Evolutionary conservation across 352 stramenopile genomes (phyloP), one percentile per base, ranked within the genome.

Genomic region (Globisporangium abappressorium): DNA sequence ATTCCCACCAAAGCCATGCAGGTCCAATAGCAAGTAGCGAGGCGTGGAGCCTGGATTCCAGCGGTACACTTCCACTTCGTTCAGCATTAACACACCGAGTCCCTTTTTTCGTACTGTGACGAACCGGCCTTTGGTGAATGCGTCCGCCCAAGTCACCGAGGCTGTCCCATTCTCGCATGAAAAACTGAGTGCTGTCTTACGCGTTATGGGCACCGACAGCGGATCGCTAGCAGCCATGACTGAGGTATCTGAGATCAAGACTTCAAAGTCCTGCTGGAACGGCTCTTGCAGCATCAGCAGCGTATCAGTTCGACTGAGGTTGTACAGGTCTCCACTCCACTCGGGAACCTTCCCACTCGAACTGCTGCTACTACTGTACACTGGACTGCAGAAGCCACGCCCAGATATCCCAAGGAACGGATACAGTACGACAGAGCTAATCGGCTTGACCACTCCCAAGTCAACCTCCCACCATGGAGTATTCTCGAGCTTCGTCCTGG

Each of bases 381-480:
- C 22, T 22, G 51, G 20, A 9, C 61, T 57, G 49, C 79, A 92
- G 20, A 81, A 80, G 2, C 70, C 68, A 0, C 73, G 72, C 8
- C 74, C 82, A 55, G 70, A 55, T 33, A 67, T 76, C 1, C 83
- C 83, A 12, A 83, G 61, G 57, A 77, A 90, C 7, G 82, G 84
- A 57, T 78, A 89, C 20, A 92, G 14, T 9, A 81, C 65, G 14
- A 94, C 63, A 7, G 68, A 71, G 18, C 73, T 67, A 55, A 94
- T 80, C 4, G 85, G 72, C 9, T 82, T 70, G 4, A 76, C 34
- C 0, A 24, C 64, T 0, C 84, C 84, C 5, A 94, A 55, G 65
- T 94, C 85, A 6, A 94, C 78, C 74, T 91, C 76, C 84, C 84
- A 92, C 84, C 84, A 94, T 14, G 84, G 82, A 70, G 84, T 56